Evolutionary conservation across 257 asterid genomes (phyloP).

Genomic region (Cinchona pubescens): DNA sequence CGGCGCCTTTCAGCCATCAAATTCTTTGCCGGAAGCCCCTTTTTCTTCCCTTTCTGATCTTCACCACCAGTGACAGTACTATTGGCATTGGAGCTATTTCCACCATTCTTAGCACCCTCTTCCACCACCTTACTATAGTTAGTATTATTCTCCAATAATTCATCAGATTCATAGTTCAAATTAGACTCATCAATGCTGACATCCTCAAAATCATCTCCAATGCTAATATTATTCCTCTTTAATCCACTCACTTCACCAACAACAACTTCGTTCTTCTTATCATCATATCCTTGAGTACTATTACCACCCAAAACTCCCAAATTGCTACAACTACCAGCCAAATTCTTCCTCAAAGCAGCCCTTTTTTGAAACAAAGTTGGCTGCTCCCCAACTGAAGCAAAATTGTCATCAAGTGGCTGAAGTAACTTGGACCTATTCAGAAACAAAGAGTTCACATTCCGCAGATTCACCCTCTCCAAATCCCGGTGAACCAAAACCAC

Average conservation of each 20-base stretch:
- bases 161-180: constrained; percentile 76
- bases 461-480: constrained; percentile 36
- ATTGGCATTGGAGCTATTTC: constrained; percentile 40
- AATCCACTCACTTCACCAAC: constrained; percentile 32
- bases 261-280: constrained; percentile 23
- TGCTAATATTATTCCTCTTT: constrained; percentile 54
- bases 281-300: constrained; percentile 19
- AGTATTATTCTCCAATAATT: constrained; percentile 44
- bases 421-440: constrained; percentile 62
- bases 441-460: constrained; percentile 37
- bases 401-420: constrained; percentile 79
- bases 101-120: constrained; percentile 41
- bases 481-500: constrained; percentile 41
- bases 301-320: constrained; percentile 48
- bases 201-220: constrained; percentile 65
- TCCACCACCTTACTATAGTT: constrained; percentile 21
- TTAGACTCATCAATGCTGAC: constrained; percentile 68
- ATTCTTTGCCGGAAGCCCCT: constrained; percentile 92
- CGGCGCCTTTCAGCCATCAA: constrained; percentile 96
- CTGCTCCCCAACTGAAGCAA: constrained; percentile 58
- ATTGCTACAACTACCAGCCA: constrained; percentile 25
- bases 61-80: constrained; percentile 46
- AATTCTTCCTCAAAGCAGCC: constrained; percentile 61
- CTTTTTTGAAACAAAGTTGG: constrained; percentile 92
- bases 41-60: constrained; percentile 64